Evolutionary conservation across 129 eudicot genomes (phyloP).

Genomic region (Centella asiatica): DNA sequence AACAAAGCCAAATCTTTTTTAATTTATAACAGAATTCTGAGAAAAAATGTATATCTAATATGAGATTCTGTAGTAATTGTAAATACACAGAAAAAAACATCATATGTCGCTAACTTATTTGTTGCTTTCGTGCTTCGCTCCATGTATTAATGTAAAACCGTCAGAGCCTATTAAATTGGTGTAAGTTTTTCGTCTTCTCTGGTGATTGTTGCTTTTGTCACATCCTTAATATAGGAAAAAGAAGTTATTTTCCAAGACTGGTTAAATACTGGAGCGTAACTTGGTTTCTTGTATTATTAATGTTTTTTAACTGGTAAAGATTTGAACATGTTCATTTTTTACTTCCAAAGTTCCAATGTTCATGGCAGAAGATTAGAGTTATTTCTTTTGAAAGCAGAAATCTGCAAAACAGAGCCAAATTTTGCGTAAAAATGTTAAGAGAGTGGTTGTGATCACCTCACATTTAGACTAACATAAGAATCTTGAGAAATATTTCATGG

Average conservation of each 20-base stretch:
- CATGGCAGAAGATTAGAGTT: too few relatives aligned
- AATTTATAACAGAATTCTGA: background rate
- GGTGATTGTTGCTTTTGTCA: background rate
- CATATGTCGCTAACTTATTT: background rate
- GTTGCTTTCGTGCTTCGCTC: background rate
- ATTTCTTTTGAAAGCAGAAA: too few relatives aligned
- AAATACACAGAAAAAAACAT: background rate
- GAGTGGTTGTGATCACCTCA: background rate
- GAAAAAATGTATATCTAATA: background rate
- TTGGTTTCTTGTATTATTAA: background rate
- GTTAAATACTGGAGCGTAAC: too few relatives aligned
- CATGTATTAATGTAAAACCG: background rate
- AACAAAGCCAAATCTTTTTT: too few relatives aligned
- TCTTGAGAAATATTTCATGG: background rate
- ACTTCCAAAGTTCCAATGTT: background rate
- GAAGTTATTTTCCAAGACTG: background rate
- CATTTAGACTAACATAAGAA: background rate
- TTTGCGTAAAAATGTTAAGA: too few relatives aligned
- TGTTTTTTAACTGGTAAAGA: background rate
- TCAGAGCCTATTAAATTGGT: background rate
- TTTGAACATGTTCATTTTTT: background rate
- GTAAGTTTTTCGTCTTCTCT: background rate
- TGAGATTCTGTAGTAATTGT: background rate
- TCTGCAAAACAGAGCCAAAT: too few relatives aligned
- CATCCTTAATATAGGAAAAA: background rate